phyloP scores from a whole-genome alignment of 2,329 filamentous ascomycete genomes.

The Kalaharituber pfeilii region DNA sequence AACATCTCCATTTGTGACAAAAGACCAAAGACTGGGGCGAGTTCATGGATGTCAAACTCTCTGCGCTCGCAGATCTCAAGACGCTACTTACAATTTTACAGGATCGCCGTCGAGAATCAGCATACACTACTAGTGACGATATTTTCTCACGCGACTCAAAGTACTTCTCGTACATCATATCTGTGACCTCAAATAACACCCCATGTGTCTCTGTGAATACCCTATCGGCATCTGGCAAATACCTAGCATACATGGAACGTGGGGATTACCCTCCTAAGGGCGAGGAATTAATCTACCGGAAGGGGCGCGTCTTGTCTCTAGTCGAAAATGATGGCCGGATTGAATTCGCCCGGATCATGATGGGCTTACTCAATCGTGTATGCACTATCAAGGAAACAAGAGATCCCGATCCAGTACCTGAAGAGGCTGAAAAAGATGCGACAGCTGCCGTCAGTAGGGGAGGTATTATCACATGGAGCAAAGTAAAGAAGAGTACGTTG shows the following conservation, averaged over 20 bases:
- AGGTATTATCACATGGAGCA: background rate
- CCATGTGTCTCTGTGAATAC: conserved; percentile 1
- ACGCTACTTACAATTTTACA: background rate
- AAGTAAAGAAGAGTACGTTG: background rate
- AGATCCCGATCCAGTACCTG: background rate
- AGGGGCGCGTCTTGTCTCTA: background rate
- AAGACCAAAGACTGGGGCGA: background rate
- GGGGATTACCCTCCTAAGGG: background rate
- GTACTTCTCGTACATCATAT: background rate
- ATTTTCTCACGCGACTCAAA: background rate
- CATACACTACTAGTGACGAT: background rate
- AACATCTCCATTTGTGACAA: background rate
- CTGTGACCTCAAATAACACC: background rate
- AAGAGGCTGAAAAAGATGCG: background rate
- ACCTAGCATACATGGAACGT: background rate
- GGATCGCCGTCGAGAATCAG: background rate
- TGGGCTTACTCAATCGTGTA: background rate
- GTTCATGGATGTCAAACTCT: background rate
- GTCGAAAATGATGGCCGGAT: background rate
- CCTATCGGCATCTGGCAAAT: background rate
- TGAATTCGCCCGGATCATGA: conserved; percentile 6
- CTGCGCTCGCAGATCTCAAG: background rate
- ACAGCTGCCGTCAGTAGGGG: background rate
- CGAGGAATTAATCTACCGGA: background rate
- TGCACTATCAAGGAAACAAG: background rate